Evolutionary conservation across 768 basidiomycete genomes (phyloP).

Genomic region (Russula sp.): DNA sequence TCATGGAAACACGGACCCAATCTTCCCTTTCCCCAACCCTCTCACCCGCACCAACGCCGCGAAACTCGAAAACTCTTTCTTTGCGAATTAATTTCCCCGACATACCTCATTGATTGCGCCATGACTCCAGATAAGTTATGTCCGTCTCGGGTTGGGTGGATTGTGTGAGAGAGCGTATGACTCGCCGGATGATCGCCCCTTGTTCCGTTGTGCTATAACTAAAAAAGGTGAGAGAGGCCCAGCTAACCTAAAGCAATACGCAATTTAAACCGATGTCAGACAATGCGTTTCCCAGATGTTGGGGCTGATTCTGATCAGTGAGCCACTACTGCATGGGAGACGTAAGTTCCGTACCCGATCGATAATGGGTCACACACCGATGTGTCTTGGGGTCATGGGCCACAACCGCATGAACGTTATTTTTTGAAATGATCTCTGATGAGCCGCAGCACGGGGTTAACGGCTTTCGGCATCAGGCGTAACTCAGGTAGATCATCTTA

Average conservation of each 20-base stretch:
- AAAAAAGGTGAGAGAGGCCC: constrained; percentile 11
- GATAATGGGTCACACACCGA: constrained; percentile 19
- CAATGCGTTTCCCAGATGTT: constrained; percentile 22
- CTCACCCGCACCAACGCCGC: constrained; percentile 19
- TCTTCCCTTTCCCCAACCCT: background rate
- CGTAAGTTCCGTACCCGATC: constrained; percentile 16
- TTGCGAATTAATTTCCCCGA: constrained; percentile 11
- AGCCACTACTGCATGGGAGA: constrained; percentile 8
- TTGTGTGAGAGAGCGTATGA: background rate
- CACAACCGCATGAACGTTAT: constrained; percentile 8
- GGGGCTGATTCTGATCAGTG: constrained; percentile 23
- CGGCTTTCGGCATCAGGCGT: constrained; percentile 13
- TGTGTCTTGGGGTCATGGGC: constrained; percentile 8
- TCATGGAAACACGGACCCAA: constrained; percentile 25
- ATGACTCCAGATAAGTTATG: constrained; percentile 6
- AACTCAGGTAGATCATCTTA: constrained; percentile 3
- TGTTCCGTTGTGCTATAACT: constrained; percentile 16
- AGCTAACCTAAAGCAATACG: constrained; percentile 3
- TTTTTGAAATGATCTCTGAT: constrained; percentile 8
- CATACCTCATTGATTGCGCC: constrained; percentile 18
- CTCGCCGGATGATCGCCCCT: constrained; percentile 16
- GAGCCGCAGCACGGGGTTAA: constrained; percentile 14
- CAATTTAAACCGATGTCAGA: constrained; percentile 6
- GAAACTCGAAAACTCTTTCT: constrained; percentile 13
- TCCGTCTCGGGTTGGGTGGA: background rate